Conservation (phyloP, 1,139 yeast genomes). For the Wickerhamiella pararugosa region DNA sequence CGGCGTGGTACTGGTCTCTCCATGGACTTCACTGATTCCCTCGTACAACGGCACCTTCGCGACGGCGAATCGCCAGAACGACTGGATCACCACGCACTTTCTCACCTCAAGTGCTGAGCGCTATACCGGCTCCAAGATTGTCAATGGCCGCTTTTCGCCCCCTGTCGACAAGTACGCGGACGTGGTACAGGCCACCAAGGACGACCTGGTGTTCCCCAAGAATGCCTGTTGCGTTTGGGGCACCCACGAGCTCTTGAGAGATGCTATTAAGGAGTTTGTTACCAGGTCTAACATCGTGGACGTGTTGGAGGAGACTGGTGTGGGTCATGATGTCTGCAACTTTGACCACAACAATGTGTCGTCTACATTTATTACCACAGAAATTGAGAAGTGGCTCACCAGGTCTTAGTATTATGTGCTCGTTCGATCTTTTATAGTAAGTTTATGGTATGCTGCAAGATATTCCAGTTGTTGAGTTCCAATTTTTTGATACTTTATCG, state of each 20-base stretch:
- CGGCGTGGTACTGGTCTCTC: slow-evolving; percentile 5
- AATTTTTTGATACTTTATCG: no score
- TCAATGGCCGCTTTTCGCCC: slow-evolving; percentile 16
- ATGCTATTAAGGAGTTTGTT: slow-evolving; percentile 13
- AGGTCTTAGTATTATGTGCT: no score
- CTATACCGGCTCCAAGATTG: slow-evolving; percentile 9
- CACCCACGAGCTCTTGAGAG: not conserved
- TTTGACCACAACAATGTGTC: slow-evolving; percentile 5
- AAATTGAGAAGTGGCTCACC: slow-evolving; percentile 1
- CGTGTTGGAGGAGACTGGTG: slow-evolving; percentile 12
- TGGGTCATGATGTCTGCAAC: slow-evolving; percentile 13
- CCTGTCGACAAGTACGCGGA: slow-evolving; percentile 19
- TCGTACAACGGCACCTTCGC: slow-evolving; percentile 25
- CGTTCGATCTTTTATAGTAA: no score
- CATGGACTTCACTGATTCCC: slow-evolving; percentile 7
- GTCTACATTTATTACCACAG: not conserved
- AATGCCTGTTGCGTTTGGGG: not conserved
- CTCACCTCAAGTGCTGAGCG: slow-evolving; percentile 11
- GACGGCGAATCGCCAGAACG: slow-evolving; percentile 15
- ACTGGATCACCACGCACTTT: slow-evolving; percentile 3
- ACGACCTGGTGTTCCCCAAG: not conserved
- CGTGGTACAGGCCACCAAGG: slow-evolving; percentile 11
- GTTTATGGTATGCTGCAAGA: no score
- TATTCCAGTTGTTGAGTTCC: no score
- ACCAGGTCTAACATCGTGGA: slow-evolving; percentile 8